Percentiles rank a stretch among this genome's conserved stretches.
phyloP scores from a whole-genome alignment of 345 rosid genomes.

The Microthlaspi erraticum region DNA sequence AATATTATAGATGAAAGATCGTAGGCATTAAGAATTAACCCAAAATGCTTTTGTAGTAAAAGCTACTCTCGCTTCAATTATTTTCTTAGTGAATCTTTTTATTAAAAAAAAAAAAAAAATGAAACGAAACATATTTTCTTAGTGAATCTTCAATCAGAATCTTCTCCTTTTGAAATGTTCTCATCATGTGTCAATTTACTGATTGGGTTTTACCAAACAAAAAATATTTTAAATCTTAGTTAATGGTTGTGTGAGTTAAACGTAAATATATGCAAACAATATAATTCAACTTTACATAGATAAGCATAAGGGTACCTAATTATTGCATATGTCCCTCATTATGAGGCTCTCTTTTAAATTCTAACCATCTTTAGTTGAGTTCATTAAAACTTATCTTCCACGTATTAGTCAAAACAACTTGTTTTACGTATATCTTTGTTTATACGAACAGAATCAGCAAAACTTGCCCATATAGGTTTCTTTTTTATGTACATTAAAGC shows the following conservation, averaged over 20 bases:
- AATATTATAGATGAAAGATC: not conserved
- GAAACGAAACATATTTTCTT: no score
- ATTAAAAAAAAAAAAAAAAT: no score
- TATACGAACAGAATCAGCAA: not conserved
- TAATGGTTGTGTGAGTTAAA: not conserved
- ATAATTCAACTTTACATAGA: not conserved
- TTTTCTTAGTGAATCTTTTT: not conserved
- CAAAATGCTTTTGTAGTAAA: not conserved
- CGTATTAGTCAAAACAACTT: no score
- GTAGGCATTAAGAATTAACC: not conserved
- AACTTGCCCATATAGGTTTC: constrained; percentile 11
- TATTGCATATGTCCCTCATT: not conserved
- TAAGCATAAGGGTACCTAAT: not conserved
- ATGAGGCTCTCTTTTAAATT: not conserved
- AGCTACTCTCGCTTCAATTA: not conserved
- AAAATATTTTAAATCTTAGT: not conserved
- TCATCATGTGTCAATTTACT: not conserved
- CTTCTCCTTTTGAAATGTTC: not conserved
- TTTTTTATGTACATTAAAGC: constrained; percentile 24
- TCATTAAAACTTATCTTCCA: not conserved
- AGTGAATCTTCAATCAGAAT: not conserved
- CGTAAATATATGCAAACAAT: not conserved
- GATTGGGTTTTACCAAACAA: not conserved
- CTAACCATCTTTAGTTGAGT: constrained; percentile 2
- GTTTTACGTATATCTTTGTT: not conserved